Evolutionary conservation across 495 filamentous ascomycete genomes (phyloP).

Genomic region (Poronia punctata): DNA sequence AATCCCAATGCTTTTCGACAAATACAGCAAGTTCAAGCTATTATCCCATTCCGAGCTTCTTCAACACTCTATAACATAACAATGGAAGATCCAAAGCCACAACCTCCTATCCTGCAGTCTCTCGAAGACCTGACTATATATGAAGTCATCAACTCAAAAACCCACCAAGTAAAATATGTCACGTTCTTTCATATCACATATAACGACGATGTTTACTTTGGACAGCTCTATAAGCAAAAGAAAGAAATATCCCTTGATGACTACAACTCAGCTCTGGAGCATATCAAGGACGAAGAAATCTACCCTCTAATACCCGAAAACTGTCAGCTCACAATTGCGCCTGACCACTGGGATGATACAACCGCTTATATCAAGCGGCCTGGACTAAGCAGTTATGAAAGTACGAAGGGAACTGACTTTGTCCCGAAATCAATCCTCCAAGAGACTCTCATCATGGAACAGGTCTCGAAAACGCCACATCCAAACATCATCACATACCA

Average conservation of each 20-base stretch:
- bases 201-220: slow-evolving; percentile 13
- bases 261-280: slow-evolving; percentile 9
- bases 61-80: too few relatives aligned
- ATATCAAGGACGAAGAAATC: slow-evolving; percentile 14
- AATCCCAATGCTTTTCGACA: too few relatives aligned
- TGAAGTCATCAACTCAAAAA: slow-evolving; percentile 1
- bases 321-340: slow-evolving; percentile 10
- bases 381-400: slow-evolving; percentile 12
- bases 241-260: slow-evolving; percentile 9
- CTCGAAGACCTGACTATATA: slow-evolving; percentile 5
- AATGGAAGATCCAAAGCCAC: too few relatives aligned
- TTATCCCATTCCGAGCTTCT: too few relatives aligned
- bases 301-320: slow-evolving; percentile 10
- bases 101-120: too few relatives aligned
- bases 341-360: slow-evolving; percentile 7
- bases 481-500: slow-evolving; percentile 8
- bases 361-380: slow-evolving; percentile 14
- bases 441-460: slow-evolving; percentile 16
- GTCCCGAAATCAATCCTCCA: slow-evolving; percentile 6
- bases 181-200: slow-evolving; percentile 12
- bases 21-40: too few relatives aligned
- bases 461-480: slow-evolving; percentile 2
- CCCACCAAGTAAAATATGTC: background rate
- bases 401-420: slow-evolving; percentile 7
- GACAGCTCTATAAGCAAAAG: slow-evolving; percentile 11